These are phyloP conservation scores for Goffeauzyma gilvescens DNA, from an alignment of 768 basidiomycete genomes.

Conservation along the genomic window DNA sequence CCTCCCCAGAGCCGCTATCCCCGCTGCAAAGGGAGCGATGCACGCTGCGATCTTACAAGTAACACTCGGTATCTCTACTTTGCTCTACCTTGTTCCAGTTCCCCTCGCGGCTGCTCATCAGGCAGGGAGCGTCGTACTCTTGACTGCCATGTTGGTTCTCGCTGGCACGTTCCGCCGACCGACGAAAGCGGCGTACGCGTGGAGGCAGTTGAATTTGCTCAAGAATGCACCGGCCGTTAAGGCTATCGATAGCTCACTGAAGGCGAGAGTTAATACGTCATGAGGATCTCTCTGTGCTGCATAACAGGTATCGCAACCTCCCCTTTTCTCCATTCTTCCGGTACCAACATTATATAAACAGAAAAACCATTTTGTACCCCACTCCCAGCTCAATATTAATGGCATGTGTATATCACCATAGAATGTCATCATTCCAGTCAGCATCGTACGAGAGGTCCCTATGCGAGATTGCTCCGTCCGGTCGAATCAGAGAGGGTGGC, in stretches of 20 bases:
- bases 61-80: constrained; percentile 52
- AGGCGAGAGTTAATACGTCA: constrained; percentile 6
- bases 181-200: constrained; percentile 41
- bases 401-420: too few species aligned
- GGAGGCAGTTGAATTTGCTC: constrained; percentile 7
- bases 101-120: constrained; percentile 86
- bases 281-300: too few species aligned
- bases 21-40: constrained; percentile 45
- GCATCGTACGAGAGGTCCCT: too few species aligned
- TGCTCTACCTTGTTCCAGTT: constrained; percentile 80
- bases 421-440: too few species aligned
- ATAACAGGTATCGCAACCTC: too few species aligned
- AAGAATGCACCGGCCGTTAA: neutral
- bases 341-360: too few species aligned
- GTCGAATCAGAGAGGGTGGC: too few species aligned
- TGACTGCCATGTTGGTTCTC: constrained; percentile 65
- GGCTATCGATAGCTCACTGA: constrained; percentile 3
- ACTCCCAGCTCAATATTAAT: too few species aligned
- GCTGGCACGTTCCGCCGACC: constrained; percentile 55
- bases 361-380: too few species aligned
- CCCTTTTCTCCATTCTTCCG: too few species aligned
- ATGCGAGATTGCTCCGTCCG: too few species aligned
- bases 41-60: constrained; percentile 46
- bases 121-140: constrained; percentile 72
- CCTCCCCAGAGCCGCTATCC: constrained; percentile 48